Evolutionary conservation across 257 asterid genomes (phyloP).

Genomic region (Fraxinus anomala): DNA sequence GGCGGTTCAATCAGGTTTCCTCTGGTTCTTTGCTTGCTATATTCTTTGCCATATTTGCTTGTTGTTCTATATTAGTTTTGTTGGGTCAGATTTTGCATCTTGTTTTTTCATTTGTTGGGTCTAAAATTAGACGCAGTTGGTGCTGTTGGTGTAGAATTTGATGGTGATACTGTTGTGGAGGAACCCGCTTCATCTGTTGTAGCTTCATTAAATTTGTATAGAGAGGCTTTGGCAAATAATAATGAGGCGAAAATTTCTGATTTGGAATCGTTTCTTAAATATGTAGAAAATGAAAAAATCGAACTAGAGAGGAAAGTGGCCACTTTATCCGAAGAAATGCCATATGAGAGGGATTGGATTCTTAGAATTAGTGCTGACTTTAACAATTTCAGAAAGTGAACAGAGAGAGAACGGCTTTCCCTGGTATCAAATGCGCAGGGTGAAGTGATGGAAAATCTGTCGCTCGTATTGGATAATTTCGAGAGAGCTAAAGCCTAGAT

Average conservation of each 20-base stretch:
- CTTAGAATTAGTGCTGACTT: constrained; percentile 82
- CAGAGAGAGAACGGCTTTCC: constrained; percentile 67
- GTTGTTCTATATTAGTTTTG: too few relatives aligned
- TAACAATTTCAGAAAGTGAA: constrained; percentile 76
- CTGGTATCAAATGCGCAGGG: constrained; percentile 73
- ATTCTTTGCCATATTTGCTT: too few relatives aligned
- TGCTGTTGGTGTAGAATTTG: constrained; percentile 35
- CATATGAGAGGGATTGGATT: constrained; percentile 62
- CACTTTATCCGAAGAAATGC: constrained; percentile 57
- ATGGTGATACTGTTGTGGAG: constrained; percentile 39
- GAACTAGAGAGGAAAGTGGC: constrained; percentile 56
- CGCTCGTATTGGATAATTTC: constrained; percentile 77
- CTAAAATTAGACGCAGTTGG: too few relatives aligned
- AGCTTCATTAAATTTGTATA: constrained; percentile 52
- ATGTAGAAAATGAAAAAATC: constrained; percentile 64
- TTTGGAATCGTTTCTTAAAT: constrained; percentile 55
- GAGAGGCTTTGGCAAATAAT: constrained; percentile 67
- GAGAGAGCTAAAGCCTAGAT: constrained; percentile 82
- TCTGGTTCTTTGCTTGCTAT: too few relatives aligned
- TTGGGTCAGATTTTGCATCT: too few relatives aligned
- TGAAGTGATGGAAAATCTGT: constrained; percentile 70
- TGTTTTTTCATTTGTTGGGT: too few relatives aligned
- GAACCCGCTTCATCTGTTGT: constrained; percentile 51
- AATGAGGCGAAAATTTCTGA: constrained; percentile 64
- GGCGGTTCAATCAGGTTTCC: too few relatives aligned